A percentile compares a stretch with the other conserved stretches of the same genome.
phyloP scores from a whole-genome alignment of 495 filamentous ascomycete species.

The Cryomyces antarcticus region DNA sequence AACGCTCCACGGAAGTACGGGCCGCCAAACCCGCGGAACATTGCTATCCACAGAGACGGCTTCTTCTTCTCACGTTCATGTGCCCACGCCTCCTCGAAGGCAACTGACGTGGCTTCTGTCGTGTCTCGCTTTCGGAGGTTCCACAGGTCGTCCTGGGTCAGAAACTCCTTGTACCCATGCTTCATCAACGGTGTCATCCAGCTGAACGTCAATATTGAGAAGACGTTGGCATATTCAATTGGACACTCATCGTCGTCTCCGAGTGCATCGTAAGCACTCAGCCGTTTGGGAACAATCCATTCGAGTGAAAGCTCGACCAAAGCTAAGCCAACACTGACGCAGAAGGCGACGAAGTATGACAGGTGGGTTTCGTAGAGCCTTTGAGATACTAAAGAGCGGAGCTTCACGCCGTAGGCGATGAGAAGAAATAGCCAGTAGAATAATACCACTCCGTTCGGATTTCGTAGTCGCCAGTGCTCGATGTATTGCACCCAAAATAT shows the following conservation, averaged over 20 bases:
- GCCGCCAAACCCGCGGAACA: conserved; percentile 67
- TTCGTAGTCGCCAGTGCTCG: conserved; percentile 73
- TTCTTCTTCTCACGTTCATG: conserved; percentile 49
- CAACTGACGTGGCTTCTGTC: conserved; percentile 42
- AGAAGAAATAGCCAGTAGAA: conserved; percentile 93
- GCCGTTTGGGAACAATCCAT: conserved; percentile 77
- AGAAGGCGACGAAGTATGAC: conserved; percentile 63
- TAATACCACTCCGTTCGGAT: conserved; percentile 80
- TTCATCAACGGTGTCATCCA: conserved; percentile 99
- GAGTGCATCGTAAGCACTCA: conserved; percentile 62
- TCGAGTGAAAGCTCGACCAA: conserved; percentile 62
- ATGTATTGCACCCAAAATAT: conserved; percentile 79
- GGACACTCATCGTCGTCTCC: conserved; percentile 88
- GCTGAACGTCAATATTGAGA: conserved; percentile 82
- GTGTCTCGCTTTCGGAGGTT: conserved; percentile 65
- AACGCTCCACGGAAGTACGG: conserved; percentile 61
- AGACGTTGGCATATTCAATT: conserved; percentile 81
- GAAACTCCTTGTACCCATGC: conserved; percentile 72
- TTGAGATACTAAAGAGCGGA: conserved; percentile 70
- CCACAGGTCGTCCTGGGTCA: conserved; percentile 96
- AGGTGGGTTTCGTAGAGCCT: conserved; percentile 41
- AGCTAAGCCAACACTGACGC: conserved; percentile 51
- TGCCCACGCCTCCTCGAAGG: conserved; percentile 59
- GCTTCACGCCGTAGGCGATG: conserved; percentile 62
- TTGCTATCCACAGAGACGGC: conserved; percentile 80